A percentile compares a stretch with the other conserved stretches of the same genome.
phyloP scores from a whole-genome alignment of 495 filamentous ascomycete genomes.

The Stereocaulon alpinum region DNA sequence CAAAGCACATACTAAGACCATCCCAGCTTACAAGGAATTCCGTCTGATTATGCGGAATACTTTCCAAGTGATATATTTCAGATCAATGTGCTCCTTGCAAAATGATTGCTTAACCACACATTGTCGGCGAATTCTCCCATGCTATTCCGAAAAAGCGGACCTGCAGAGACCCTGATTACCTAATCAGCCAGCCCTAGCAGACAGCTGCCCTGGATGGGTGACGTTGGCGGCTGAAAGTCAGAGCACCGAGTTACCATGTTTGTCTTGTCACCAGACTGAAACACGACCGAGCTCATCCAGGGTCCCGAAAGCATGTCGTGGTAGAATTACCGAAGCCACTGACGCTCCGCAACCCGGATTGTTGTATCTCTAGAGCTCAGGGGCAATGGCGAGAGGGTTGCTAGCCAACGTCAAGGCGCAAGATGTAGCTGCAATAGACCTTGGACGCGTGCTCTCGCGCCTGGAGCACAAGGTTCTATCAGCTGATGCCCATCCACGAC shows the following conservation, averaged over 20 bases:
- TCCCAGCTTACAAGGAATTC: too few species aligned
- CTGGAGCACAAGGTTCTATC: conserved; percentile 64
- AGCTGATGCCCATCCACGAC: conserved; percentile 48
- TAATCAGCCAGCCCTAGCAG: background rate
- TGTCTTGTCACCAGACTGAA: background rate
- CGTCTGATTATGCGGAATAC: too few species aligned
- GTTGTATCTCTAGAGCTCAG: background rate
- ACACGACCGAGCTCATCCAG: background rate
- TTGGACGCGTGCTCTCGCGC: conserved; percentile 62
- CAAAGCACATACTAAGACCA: too few species aligned
- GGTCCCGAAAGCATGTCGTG: background rate
- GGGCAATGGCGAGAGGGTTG: conserved; percentile 7
- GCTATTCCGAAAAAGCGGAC: too few species aligned
- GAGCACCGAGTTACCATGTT: background rate
- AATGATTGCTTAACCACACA: too few species aligned
- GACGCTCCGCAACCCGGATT: background rate
- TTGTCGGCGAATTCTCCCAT: too few species aligned
- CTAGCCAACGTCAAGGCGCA: conserved; percentile 13
- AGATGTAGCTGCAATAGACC: conserved; percentile 44
- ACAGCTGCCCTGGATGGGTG: background rate
- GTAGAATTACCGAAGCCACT: background rate
- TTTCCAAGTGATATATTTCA: too few species aligned
- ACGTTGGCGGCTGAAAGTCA: background rate
- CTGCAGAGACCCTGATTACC: background rate
- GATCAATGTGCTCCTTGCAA: too few species aligned